phyloP scores from a whole-genome alignment of 2,329 filamentous ascomycete species.

The Colletotrichum lentis region DNA sequence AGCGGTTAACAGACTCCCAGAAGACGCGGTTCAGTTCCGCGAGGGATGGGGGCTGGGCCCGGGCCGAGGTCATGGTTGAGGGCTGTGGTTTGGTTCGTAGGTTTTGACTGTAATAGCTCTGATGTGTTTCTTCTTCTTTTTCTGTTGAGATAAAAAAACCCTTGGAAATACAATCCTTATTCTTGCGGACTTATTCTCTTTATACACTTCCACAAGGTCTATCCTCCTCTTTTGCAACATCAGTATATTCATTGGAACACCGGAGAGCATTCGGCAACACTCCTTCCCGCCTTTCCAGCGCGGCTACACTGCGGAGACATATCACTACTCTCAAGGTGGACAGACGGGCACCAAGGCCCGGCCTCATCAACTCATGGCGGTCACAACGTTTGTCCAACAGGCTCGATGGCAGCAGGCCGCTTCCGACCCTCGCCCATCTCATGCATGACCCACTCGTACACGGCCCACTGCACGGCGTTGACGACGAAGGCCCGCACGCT shows the following conservation, averaged over 20 bases:
- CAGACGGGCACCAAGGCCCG: background rate
- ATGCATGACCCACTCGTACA: constrained; percentile 88
- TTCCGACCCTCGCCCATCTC: constrained; percentile 55
- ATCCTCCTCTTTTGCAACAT: background rate
- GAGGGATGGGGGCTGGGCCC: constrained; percentile 16
- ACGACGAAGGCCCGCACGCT: constrained; percentile 88
- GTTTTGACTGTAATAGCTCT: background rate
- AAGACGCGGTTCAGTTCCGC: constrained; percentile 35
- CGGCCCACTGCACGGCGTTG: constrained; percentile 91
- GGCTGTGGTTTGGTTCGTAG: background rate
- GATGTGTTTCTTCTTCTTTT: background rate
- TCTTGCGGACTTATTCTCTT: background rate
- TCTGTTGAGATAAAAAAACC: background rate
- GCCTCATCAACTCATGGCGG: constrained; percentile 5
- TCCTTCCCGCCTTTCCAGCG: background rate
- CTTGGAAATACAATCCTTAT: background rate
- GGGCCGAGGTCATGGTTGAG: constrained; percentile 17
- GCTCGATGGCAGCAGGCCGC: constrained; percentile 30
- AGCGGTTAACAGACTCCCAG: constrained; percentile 30
- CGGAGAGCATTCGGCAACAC: constrained; percentile 36
- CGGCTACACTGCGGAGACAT: constrained; percentile 14
- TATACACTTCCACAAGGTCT: background rate
- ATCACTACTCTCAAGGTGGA: background rate
- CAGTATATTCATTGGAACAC: background rate
- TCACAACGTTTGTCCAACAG: constrained; percentile 33